Percentiles rank a stretch among this genome's conserved stretches.
These are phyloP conservation scores for Leccinum rimulosum DNA, from an alignment of 768 basidiomycete species.

Conservation along the genomic window DNA sequence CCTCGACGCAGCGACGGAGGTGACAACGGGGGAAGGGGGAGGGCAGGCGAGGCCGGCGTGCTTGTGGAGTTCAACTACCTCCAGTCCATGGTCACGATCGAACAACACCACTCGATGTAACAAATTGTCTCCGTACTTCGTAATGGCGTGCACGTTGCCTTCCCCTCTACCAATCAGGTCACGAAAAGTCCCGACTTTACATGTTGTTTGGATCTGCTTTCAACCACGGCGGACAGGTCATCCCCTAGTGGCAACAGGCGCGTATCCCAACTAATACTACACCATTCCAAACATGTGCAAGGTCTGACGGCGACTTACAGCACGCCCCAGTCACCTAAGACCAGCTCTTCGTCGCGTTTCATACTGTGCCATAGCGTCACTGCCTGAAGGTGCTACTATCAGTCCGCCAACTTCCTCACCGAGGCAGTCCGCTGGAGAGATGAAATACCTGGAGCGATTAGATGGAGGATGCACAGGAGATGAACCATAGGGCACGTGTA, in stretches of 20 bases:
- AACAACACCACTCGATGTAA: not conserved
- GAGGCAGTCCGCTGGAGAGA: not conserved
- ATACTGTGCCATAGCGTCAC: not conserved
- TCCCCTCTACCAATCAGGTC: not conserved
- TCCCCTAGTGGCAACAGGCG: not conserved
- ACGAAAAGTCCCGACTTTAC: not conserved
- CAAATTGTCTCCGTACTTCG: not conserved
- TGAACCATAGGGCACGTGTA: conserved; percentile 16
- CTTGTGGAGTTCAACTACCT: not conserved
- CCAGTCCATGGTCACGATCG: not conserved
- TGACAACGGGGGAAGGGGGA: not conserved
- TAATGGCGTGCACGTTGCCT: not conserved
- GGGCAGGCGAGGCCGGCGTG: too few species aligned
- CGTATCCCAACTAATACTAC: not conserved
- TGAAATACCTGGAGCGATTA: conserved; percentile 8
- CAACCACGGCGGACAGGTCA: not conserved
- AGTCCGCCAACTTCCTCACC: not conserved
- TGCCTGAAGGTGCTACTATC: not conserved
- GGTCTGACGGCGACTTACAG: not conserved
- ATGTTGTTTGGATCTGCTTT: not conserved
- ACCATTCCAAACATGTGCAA: not conserved
- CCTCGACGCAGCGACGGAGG: not conserved
- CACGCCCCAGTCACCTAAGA: not conserved
- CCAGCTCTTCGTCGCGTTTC: not conserved
- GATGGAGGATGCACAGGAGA: not conserved